Base-by-base conservation (phyloP, 2,329 filamentous ascomycete species). In the Chaetomium sp. region DNA sequence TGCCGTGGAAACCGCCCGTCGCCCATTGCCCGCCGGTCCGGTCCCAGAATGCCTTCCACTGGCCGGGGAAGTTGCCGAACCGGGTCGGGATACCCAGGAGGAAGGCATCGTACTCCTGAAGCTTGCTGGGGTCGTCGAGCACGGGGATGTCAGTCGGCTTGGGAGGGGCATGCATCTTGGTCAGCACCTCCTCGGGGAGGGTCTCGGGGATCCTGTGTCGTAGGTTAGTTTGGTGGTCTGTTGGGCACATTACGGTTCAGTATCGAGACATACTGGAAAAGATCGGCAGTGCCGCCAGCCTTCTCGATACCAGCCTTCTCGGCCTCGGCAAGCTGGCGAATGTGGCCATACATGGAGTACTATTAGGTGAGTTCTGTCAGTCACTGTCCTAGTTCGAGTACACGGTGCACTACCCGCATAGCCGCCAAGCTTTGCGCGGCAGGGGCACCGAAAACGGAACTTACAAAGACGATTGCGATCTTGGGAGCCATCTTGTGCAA, bases 271-370 rank as follows among this genome's bases (percentile, higher is more conserved):
- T 81, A 90, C 88, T 96, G 93, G 86, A 83, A 97, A 75, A 98
- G 76, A 74, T 94, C 90, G 79, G 83, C 92, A 53, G 83, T 81
- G 70, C 93, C 93, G 70, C 95, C 95, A 69, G 92, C 93, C 75
- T 89, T 87, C 81, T 93, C 89, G 75, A 97, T 91, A 76, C 95
- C 95, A 75, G 85, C 87, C 84, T 93, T 91, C 83, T 98, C 93
- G 69, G 93, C 92, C 78, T 95, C 88, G 74, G 94, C 95, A 73
- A 97, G 79, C 76, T 88, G 81, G 79, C 85, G 82, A 80, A 97
- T 90, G 81, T 97, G 93, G 80, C 95, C 94, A 81, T 95, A 96
- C 86, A 93, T 91, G 71, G 92, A 96, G 83, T 96, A 96, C 91
- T 95, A 67, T 38, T 12, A 35, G 47, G 51, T 6, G 19, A 4